Base-by-base conservation (phyloP, 208 protist species). In the Wallacemonas sp. region DNA sequence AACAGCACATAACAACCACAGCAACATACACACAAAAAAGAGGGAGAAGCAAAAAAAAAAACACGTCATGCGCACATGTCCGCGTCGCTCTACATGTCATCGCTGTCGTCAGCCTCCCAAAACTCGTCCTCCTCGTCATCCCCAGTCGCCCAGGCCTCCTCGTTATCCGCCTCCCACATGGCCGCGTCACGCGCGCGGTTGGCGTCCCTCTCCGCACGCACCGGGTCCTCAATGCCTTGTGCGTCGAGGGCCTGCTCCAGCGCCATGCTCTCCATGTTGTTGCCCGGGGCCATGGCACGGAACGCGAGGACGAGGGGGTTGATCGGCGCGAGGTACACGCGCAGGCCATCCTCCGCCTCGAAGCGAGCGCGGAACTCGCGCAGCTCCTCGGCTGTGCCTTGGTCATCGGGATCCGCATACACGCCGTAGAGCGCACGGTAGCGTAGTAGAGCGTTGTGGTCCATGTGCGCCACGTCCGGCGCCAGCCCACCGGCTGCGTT, bases 371-470 rank as follows among this genome's bases (percentile, higher is more conserved):
- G 41, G 45, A 76, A 84, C 18, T 5, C 25, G 16, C 26, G 0
- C 3, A 79, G 67, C 48, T 65, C 65, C 23, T 73, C 52, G 3
- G 4, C 49, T 3, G 45, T 42, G 23, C 59, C 65, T 14, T 67
- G 28, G 29, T 48, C 55, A 42, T 59, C 18, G 0, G 62, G 48
- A 22, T 49, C 66, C 36, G 59, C 45, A 2, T 65, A 14, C 16
- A 50, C 55, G 20, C 73, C 78, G 48, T 75, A 84, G 22, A 84
- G 57, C 16, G 78, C 67, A 26, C 49, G 25, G 57, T 73, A 79
- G 1, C 78, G 78, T n/a, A 79, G 45, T 38, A 90, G 44, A 29
- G 65, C 49, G 36, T 82, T 57, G 16, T 67, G 48, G 7, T 84
- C 73, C n/a, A 67, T 28, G 50, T 52, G 54, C 69, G 22, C 76